These are phyloP conservation scores for Aspergillus udagawae DNA, from an alignment of 2,329 filamentous ascomycete species.

Conservation along the genomic window DNA sequence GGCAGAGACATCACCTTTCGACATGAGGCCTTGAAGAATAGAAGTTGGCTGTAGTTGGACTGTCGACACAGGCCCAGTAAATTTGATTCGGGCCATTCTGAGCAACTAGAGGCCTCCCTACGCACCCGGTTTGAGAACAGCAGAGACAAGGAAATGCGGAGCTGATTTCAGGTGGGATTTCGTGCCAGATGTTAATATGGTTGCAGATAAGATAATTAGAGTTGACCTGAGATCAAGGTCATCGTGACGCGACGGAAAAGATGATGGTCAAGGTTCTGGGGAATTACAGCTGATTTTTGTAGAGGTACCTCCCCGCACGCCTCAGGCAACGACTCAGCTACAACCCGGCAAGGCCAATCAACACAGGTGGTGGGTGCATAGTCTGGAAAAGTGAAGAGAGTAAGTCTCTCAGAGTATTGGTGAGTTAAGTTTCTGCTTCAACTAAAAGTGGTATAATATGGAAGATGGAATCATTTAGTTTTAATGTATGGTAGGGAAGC, in stretches of 20 bases:
- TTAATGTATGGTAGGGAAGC: not conserved
- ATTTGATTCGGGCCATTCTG: conserved; percentile 24
- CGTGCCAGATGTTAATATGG: not conserved
- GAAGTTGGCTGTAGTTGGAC: conserved; percentile 15
- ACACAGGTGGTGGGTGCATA: not conserved
- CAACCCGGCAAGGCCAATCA: not conserved
- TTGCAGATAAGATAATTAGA: not conserved
- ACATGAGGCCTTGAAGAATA: conserved; percentile 1
- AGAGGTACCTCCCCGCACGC: not conserved
- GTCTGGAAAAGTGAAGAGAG: not conserved
- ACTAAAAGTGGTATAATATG: not conserved
- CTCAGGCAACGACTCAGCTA: not conserved
- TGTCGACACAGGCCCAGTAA: conserved; percentile 15
- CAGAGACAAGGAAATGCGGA: not conserved
- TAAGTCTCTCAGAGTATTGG: not conserved
- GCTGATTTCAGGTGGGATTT: not conserved
- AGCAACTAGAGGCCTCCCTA: not conserved
- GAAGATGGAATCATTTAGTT: not conserved
- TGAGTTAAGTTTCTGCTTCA: not conserved
- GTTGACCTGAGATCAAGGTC: not conserved
- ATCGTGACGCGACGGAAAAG: not conserved
- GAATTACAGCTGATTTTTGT: not conserved
- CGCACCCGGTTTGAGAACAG: not conserved
- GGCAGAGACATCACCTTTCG: conserved; percentile 5
- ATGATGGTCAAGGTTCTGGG: not conserved